Conservation (phyloP, 1,284 basidiomycete species). For the Ganoderma boninense region DNA sequence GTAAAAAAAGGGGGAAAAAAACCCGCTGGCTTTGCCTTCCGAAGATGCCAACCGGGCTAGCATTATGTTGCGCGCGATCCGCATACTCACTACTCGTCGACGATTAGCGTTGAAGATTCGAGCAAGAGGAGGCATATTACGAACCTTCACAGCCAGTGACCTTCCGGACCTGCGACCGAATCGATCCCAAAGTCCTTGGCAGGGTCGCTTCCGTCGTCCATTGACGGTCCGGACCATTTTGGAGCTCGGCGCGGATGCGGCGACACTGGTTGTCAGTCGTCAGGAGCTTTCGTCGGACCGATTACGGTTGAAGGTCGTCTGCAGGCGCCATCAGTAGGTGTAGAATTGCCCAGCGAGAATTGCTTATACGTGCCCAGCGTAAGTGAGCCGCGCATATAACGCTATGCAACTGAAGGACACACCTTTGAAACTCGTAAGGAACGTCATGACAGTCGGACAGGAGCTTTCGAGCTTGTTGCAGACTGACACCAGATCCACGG, state of each 20-base stretch:
- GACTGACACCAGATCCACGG: constrained; percentile 48
- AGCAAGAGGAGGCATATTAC: constrained; percentile 23
- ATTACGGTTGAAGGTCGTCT: constrained; percentile 93
- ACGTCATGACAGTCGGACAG: constrained; percentile 82
- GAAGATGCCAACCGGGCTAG: constrained; percentile 92
- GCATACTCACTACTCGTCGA: constrained; percentile 79
- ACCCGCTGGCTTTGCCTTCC: constrained; percentile 89
- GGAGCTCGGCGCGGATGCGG: constrained; percentile 45
- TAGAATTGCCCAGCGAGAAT: constrained; percentile 89
- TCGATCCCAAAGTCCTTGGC: constrained; percentile 82
- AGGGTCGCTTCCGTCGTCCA: constrained; percentile 49
- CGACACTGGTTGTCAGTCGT: constrained; percentile 83
- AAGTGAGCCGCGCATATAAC: not conserved
- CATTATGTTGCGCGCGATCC: constrained; percentile 91
- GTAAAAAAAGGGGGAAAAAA: no score
- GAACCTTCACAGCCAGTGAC: constrained; percentile 87
- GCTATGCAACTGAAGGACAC: constrained; percentile 31
- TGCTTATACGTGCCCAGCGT: constrained; percentile 75
- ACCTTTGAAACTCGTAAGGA: constrained; percentile 90
- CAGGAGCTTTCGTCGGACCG: constrained; percentile 94
- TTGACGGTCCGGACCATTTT: constrained; percentile 15
- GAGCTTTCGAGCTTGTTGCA: constrained; percentile 85
- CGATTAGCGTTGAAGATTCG: not conserved
- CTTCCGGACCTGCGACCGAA: constrained; percentile 79
- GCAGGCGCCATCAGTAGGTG: constrained; percentile 88